A percentile compares a stretch with the other conserved stretches of the same genome.
Evolutionary conservation across 768 basidiomycete species (phyloP).

Genomic region (Boletus vermiculosoides): DNA sequence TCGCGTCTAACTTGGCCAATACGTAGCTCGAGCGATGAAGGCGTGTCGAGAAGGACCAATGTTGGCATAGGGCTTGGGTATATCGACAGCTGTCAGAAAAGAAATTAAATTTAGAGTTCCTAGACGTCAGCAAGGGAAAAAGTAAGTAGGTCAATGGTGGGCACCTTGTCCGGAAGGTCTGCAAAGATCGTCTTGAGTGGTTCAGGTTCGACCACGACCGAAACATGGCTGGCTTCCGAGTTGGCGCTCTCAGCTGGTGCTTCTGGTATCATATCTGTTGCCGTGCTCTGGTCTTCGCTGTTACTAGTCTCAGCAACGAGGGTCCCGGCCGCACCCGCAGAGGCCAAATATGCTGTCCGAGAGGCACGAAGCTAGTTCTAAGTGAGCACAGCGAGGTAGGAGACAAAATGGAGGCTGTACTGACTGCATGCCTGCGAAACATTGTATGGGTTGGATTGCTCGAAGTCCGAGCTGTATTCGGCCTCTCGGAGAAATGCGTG

Average conservation of each 20-base stretch:
- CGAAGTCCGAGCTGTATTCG: background rate
- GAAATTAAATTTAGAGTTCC: background rate
- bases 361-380: constrained; percentile 24
- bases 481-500: constrained; percentile 17
- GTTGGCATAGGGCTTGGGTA: constrained; percentile 66
- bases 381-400: background rate
- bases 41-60: constrained; percentile 69
- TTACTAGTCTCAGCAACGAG: constrained; percentile 14
- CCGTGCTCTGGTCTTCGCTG: constrained; percentile 2
- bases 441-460: constrained; percentile 8
- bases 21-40: constrained; percentile 70
- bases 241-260: background rate
- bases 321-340: constrained; percentile 17
- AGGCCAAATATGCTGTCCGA: constrained; percentile 22
- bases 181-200: constrained; percentile 12
- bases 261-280: background rate
- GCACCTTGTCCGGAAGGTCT: constrained; percentile 29
- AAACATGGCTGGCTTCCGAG: background rate
- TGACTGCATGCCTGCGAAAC: constrained; percentile 29
- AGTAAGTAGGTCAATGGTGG: background rate
- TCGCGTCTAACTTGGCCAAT: constrained; percentile 70
- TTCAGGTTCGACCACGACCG: constrained; percentile 9
- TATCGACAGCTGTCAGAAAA: constrained; percentile 67
- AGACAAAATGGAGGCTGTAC: background rate
- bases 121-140: background rate